Conservation (phyloP, 2,329 filamentous ascomycete genomes). For the Fusarium avenaceum region DNA sequence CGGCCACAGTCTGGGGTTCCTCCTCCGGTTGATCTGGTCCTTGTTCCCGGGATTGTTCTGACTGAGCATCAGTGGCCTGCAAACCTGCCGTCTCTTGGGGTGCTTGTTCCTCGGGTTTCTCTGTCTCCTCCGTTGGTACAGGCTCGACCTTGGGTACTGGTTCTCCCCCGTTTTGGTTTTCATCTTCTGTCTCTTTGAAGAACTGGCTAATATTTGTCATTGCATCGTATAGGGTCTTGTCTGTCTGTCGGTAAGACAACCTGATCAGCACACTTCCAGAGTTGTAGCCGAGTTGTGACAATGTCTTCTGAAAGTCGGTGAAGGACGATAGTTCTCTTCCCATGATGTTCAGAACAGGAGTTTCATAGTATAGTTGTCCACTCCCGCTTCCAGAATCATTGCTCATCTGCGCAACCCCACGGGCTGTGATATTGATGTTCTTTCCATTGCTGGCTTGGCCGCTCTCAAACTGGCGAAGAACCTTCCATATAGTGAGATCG, state of each 20-base stretch:
- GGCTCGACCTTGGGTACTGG: slow-evolving; percentile 16
- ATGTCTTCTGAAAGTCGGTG: slow-evolving; percentile 86
- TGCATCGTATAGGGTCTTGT: slow-evolving; percentile 84
- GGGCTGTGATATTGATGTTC: slow-evolving; percentile 84
- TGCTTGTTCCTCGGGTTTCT: slow-evolving; percentile 25
- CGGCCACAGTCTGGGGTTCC: slow-evolving; percentile 1
- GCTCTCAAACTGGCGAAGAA: slow-evolving; percentile 91
- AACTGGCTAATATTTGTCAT: slow-evolving; percentile 84
- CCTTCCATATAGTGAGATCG: slow-evolving; percentile 88
- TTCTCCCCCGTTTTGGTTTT: slow-evolving; percentile 28
- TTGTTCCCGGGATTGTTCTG: slow-evolving; percentile 15
- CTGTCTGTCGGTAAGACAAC: slow-evolving; percentile 81
- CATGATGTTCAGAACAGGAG: slow-evolving; percentile 86
- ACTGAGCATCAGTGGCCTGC: slow-evolving; percentile 41
- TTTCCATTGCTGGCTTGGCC: slow-evolving; percentile 71
- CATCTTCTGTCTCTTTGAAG: slow-evolving; percentile 69
- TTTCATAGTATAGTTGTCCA: slow-evolving; percentile 89
- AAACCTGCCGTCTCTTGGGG: slow-evolving; percentile 37
- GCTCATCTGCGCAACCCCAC: slow-evolving; percentile 76
- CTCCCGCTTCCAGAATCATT: slow-evolving; percentile 68
- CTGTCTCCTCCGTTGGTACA: slow-evolving; percentile 15
- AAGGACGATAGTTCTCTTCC: slow-evolving; percentile 83
- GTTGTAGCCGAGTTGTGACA: slow-evolving; percentile 89
- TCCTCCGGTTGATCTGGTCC: slow-evolving; percentile 18
- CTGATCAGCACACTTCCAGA: slow-evolving; percentile 84